A percentile compares a stretch with the other conserved stretches of the same genome.
Conservation (phyloP, 805 yeast genomes). For the Kodamaea sagamina region DNA sequence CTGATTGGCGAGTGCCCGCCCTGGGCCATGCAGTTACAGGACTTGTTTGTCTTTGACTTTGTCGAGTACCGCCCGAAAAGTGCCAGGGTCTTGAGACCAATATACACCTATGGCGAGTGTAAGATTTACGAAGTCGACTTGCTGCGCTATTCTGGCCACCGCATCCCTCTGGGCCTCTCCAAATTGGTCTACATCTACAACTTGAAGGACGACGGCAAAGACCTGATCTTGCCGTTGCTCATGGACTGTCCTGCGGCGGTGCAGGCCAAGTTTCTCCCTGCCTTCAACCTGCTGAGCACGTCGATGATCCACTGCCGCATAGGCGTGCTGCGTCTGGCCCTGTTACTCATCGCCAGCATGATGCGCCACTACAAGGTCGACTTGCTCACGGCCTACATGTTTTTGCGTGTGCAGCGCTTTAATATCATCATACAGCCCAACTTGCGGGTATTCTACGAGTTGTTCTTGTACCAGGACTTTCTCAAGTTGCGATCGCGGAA, state of each 20-base stretch:
- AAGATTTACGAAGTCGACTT: constrained; percentile 24
- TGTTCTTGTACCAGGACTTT: constrained; percentile 30
- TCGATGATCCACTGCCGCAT: constrained; percentile 42
- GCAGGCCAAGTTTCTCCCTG: constrained; percentile 30
- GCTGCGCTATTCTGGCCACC: constrained; percentile 5
- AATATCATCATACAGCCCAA: constrained; percentile 47
- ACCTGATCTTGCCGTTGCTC: constrained; percentile 32
- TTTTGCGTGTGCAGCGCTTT: constrained; percentile 39
- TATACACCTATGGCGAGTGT: constrained; percentile 15
- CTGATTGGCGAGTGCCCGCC: constrained; percentile 40
- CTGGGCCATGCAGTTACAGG: constrained; percentile 27
- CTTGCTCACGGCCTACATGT: constrained; percentile 38
- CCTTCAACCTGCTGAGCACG: constrained; percentile 9
- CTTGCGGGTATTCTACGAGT: constrained; percentile 39
- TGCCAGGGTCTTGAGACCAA: constrained; percentile 3
- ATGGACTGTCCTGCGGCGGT: constrained; percentile 31
- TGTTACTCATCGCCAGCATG: constrained; percentile 40
- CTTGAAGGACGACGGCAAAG: constrained; percentile 42
- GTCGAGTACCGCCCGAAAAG: constrained; percentile 3
- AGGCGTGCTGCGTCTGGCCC: constrained; percentile 46
- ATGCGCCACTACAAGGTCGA: constrained; percentile 35
- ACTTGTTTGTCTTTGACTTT: constrained; percentile 15
- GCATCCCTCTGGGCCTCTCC: constrained; percentile 12
- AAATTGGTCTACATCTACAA: constrained; percentile 31
- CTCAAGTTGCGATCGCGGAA: constrained; percentile 19